phyloP scores from a whole-genome alignment of 805 yeast species.

The Metschnikowia picachoensis region DNA sequence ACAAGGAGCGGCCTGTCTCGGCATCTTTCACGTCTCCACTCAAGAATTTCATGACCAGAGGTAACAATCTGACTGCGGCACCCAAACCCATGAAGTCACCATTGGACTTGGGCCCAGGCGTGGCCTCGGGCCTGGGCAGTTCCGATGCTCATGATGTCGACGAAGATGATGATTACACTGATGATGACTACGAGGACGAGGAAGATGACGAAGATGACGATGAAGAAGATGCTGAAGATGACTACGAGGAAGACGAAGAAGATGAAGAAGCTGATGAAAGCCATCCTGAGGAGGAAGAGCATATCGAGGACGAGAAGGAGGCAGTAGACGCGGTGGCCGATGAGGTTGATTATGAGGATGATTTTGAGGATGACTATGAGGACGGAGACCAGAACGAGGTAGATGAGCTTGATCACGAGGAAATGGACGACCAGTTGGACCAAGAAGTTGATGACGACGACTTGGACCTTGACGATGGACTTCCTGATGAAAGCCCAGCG shows the following conservation, averaged over 20 bases:
- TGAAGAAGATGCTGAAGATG: conserved; percentile 10
- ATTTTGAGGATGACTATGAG: background rate
- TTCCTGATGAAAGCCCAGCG: conserved; percentile 4
- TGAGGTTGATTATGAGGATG: conserved; percentile 1
- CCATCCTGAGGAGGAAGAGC: conserved; percentile 1
- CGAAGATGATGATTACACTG: conserved; percentile 5
- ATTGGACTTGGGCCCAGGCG: conserved; percentile 2
- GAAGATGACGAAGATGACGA: conserved; percentile 13
- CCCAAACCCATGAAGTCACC: conserved; percentile 26
- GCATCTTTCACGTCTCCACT: conserved; percentile 39
- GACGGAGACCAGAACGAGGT: conserved; percentile 1
- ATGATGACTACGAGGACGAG: conserved; percentile 9
- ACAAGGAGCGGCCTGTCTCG: conserved; percentile 30
- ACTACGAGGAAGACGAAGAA: conserved; percentile 7
- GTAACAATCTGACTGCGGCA: conserved; percentile 21
- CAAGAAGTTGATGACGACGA: conserved; percentile 10
- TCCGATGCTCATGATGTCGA: conserved; percentile 10
- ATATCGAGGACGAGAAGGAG: background rate
- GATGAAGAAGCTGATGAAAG: conserved; percentile 6
- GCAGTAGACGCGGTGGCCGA: conserved; percentile 7
- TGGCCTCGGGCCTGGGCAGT: conserved; percentile 4
- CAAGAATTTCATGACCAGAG: conserved; percentile 38
- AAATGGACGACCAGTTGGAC: background rate
- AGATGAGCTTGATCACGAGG: background rate
- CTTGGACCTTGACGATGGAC: conserved; percentile 12